Evolutionary conservation across 352 stramenopile species (phyloP).

Genomic region (Pseudoperonospora humuli): DNA sequence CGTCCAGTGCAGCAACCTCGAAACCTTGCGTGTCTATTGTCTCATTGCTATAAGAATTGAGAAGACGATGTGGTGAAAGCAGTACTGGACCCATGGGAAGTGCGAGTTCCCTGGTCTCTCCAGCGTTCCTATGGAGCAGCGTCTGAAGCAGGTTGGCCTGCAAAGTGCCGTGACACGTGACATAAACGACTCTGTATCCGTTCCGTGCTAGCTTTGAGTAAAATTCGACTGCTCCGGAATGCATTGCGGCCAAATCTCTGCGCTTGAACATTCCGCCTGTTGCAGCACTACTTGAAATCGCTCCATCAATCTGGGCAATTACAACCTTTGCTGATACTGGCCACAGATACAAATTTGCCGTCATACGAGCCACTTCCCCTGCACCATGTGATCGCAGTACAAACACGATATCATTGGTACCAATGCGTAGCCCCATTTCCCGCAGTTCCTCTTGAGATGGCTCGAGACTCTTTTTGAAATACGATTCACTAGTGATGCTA

Average conservation of each 20-base stretch:
- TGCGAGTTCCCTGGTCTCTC: conserved; percentile 10
- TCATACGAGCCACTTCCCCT: conserved; percentile 30
- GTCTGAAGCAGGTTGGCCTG: conserved; percentile 48
- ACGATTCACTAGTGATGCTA: conserved; percentile 28
- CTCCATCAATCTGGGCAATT: conserved; percentile 76
- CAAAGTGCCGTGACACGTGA: conserved; percentile 56
- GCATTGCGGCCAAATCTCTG: conserved; percentile 28
- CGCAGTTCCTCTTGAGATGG: conserved; percentile 51
- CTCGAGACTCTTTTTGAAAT: conserved; percentile 53
- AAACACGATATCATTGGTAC: conserved; percentile 72
- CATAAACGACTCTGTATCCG: conserved; percentile 74
- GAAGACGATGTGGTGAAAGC: conserved; percentile 49
- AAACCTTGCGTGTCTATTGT: conserved; percentile 48
- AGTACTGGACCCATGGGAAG: conserved; percentile 71
- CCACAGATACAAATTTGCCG: conserved; percentile 66
- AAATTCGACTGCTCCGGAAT: conserved; percentile 67
- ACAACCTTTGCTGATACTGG: conserved; percentile 65
- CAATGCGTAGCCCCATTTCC: conserved; percentile 47
- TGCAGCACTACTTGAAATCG: conserved; percentile 41
- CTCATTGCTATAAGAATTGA: conserved; percentile 36
- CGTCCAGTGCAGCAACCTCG: conserved; percentile 56
- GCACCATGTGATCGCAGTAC: conserved; percentile 23
- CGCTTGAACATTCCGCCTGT: conserved; percentile 43
- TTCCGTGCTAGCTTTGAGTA: conserved; percentile 60
- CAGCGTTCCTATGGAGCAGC: conserved; percentile 20